Conservation (phyloP, 1,284 basidiomycete genomes). For the Irpex rosettiformis region DNA sequence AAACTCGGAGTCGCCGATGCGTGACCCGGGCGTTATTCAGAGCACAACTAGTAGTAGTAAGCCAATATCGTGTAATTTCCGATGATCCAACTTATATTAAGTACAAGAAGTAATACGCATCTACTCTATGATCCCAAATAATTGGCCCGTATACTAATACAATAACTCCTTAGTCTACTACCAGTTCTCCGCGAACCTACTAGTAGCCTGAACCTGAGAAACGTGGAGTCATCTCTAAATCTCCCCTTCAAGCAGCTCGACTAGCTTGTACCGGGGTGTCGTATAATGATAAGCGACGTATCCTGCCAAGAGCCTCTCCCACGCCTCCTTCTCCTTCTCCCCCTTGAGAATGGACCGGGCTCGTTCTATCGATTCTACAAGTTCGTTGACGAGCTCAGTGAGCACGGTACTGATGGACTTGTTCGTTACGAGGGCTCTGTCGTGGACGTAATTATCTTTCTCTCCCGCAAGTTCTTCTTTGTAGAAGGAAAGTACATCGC, state of each 20-base stretch:
- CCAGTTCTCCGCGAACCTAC: no score
- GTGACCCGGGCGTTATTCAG: no score
- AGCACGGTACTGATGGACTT: conserved; percentile 7
- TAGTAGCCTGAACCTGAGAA: no score
- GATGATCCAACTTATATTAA: no score
- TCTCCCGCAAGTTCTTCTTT: conserved; percentile 12
- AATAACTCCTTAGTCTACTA: no score
- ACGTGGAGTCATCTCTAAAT: neutral
- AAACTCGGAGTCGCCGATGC: no score
- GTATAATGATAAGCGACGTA: conserved; percentile 15
- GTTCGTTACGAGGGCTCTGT: conserved; percentile 12
- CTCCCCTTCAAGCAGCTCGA: conserved; percentile 2
- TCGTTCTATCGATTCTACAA: conserved; percentile 12
- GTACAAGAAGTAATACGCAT: no score
- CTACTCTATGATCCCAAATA: no score
- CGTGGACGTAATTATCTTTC: conserved; percentile 13
- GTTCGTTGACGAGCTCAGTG: conserved; percentile 13
- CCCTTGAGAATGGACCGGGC: conserved; percentile 14
- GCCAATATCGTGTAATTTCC: no score
- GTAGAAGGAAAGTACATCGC: conserved; percentile 8
- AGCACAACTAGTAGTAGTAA: no score
- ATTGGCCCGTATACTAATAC: no score
- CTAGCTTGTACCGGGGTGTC: conserved; percentile 9
- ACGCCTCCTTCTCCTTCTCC: conserved; percentile 13
- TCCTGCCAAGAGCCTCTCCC: conserved; percentile 18